Conservation (phyloP, 805 yeast species). For the Pichia californica region DNA sequence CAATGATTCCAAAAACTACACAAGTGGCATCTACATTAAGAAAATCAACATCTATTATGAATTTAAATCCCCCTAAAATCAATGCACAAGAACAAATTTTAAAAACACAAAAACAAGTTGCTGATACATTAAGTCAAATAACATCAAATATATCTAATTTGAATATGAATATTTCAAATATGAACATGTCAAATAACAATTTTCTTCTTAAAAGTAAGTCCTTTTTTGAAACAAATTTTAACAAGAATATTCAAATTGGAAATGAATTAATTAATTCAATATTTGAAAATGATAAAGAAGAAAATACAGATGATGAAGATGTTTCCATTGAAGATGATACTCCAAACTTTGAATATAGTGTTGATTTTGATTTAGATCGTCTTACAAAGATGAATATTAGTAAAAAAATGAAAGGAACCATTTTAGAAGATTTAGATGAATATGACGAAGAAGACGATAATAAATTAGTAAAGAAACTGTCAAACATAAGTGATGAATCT, state of each 20-base stretch:
- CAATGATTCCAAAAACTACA: neutral
- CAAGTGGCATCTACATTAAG: slow-evolving; percentile 4
- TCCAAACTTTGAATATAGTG: slow-evolving; percentile 20
- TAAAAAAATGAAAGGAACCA: slow-evolving; percentile 6
- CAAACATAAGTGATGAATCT: neutral
- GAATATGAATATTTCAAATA: too few species aligned
- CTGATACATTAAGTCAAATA: slow-evolving; percentile 19
- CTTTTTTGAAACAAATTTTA: slow-evolving; percentile 23
- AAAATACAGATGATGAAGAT: neutral
- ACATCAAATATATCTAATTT: slow-evolving; percentile 20
- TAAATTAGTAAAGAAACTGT: neutral
- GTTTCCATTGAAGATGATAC: slow-evolving; percentile 18
- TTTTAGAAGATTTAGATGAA: slow-evolving; percentile 11
- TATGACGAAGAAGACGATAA: slow-evolving; percentile 7
- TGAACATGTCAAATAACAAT: slow-evolving; percentile 9
- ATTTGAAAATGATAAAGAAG: slow-evolving; percentile 4
- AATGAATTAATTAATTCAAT: slow-evolving; percentile 14
- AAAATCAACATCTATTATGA: slow-evolving; percentile 14
- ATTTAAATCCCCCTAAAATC: slow-evolving; percentile 7
- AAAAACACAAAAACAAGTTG: slow-evolving; percentile 11
- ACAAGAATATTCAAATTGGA: slow-evolving; percentile 12
- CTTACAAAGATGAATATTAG: slow-evolving; percentile 7
- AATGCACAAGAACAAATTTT: slow-evolving; percentile 5
- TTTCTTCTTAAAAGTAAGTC: slow-evolving; percentile 22
- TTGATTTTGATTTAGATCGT: slow-evolving; percentile 14